These are phyloP conservation scores for Prunus dulcis DNA, from an alignment of 306 rosid genomes.

Conservation along the genomic window DNA sequence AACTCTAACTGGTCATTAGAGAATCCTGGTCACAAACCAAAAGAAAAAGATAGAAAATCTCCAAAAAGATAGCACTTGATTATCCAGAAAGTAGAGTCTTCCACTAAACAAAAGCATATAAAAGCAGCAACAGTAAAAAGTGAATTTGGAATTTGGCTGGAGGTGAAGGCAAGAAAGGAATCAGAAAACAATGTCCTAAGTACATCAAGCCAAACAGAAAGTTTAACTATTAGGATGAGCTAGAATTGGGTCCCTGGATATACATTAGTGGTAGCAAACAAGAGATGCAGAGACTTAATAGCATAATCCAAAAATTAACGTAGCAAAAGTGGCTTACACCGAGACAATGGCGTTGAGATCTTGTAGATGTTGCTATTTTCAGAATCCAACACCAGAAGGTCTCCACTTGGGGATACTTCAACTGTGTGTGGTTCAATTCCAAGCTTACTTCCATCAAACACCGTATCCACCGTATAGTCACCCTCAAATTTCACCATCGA, in stretches of 20 bases:
- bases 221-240: conserved; percentile 19
- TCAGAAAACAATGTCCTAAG: conserved; percentile 27
- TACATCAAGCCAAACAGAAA: conserved; percentile 23
- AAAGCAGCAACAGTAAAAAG: conserved; percentile 13
- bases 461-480: conserved; percentile 84
- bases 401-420: conserved; percentile 66
- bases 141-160: conserved; percentile 12
- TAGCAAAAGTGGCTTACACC: conserved; percentile 50
- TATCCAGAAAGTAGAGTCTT: conserved; percentile 50
- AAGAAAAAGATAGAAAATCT: conserved; percentile 26
- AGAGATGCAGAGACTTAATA: conserved; percentile 7
- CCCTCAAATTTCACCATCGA: conserved; percentile 95
- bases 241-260: conserved; percentile 19
- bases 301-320: conserved; percentile 2
- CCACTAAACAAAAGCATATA: conserved; percentile 59
- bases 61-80: conserved; percentile 27
- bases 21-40: conserved; percentile 2
- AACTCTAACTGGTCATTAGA: conserved; percentile 16
- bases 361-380: conserved; percentile 82
- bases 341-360: conserved; percentile 69
- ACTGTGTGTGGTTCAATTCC: conserved; percentile 93
- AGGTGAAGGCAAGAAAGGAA: conserved; percentile 38
- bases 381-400: conserved; percentile 82
- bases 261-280: conserved; percentile 4
- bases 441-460: conserved; percentile 86